Conservation (phyloP, 371 early-diverging fungal genomes). For the Zychaea mexicana region DNA sequence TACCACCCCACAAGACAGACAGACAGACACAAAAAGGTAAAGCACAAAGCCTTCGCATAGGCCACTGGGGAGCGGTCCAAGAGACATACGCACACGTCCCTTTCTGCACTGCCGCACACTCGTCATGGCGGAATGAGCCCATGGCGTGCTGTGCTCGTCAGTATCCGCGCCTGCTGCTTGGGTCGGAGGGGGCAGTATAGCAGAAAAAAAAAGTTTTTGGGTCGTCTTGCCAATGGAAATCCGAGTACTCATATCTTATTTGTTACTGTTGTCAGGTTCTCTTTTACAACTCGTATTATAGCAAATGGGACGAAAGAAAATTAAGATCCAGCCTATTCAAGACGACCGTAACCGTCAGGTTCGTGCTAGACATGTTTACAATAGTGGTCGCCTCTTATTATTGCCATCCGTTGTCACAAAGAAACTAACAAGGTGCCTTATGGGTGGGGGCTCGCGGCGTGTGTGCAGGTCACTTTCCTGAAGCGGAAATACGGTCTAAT, state of each 20-base stretch:
- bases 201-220: no score
- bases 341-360: conserved; percentile 96
- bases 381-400: not conserved
- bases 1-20: not conserved
- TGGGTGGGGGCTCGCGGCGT: no score
- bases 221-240: no score
- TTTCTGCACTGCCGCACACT: not conserved
- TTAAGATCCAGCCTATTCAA: conserved; percentile 91
- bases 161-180: no score
- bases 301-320: conserved; percentile 94
- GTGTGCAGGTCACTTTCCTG: conserved; percentile 92
- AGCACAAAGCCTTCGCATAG: no score
- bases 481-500: conserved; percentile 98
- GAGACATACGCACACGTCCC: not conserved
- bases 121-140: not conserved
- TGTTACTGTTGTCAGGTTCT: not conserved
- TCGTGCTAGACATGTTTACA: conserved; percentile 13
- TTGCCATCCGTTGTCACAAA: no score
- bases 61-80: no score
- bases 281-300: not conserved
- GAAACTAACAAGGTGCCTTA: no score
- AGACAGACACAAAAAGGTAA: not conserved
- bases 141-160: no score
- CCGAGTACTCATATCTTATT: not conserved
- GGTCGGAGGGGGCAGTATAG: no score